A percentile compares a stretch with the other conserved stretches of the same genome.
phyloP scores from a whole-genome alignment of 2,329 filamentous ascomycete species.

The Endothia cerciana region DNA sequence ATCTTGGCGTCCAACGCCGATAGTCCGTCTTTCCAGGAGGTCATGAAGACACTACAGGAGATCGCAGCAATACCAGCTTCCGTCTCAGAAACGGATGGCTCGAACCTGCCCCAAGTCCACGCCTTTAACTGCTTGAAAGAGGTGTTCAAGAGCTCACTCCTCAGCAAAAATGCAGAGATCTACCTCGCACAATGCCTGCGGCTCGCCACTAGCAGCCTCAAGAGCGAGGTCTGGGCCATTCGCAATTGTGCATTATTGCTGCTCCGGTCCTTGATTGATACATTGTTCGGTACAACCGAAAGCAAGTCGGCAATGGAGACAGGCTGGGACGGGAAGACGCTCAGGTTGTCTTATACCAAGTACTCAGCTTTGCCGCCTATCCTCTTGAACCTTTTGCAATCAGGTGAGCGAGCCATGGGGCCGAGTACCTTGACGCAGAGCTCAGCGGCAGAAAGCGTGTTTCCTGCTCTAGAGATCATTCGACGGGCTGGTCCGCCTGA shows the following conservation, averaged over 20 bases:
- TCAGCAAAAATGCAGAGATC: conserved; percentile 72
- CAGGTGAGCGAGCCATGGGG: conserved; percentile 51
- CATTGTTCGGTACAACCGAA: conserved; percentile 75
- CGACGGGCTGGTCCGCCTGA: conserved; percentile 71
- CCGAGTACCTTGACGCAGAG: conserved; percentile 36
- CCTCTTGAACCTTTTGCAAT: conserved; percentile 64
- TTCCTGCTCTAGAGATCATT: conserved; percentile 82
- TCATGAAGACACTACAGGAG: conserved; percentile 64
- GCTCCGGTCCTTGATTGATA: conserved; percentile 81
- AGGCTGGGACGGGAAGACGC: conserved; percentile 66
- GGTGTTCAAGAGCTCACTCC: conserved; percentile 80
- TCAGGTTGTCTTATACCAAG: conserved; percentile 70
- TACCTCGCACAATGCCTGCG: conserved; percentile 75
- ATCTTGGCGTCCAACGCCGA: conserved; percentile 70
- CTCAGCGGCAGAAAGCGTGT: conserved; percentile 69
- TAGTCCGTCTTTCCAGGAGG: conserved; percentile 64
- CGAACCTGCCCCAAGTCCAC: conserved; percentile 86
- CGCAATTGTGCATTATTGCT: conserved; percentile 92
- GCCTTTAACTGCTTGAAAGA: conserved; percentile 93
- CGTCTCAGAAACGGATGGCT: conserved; percentile 61
- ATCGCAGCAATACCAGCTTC: conserved; percentile 60
- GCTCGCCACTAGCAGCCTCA: conserved; percentile 79
- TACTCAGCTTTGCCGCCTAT: conserved; percentile 68
- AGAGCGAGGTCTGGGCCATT: conserved; percentile 89
- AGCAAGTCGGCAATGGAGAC: conserved; percentile 65